Evolutionary conservation across 1,284 basidiomycete species (phyloP).

Genomic region (Ustilago bromivora): DNA sequence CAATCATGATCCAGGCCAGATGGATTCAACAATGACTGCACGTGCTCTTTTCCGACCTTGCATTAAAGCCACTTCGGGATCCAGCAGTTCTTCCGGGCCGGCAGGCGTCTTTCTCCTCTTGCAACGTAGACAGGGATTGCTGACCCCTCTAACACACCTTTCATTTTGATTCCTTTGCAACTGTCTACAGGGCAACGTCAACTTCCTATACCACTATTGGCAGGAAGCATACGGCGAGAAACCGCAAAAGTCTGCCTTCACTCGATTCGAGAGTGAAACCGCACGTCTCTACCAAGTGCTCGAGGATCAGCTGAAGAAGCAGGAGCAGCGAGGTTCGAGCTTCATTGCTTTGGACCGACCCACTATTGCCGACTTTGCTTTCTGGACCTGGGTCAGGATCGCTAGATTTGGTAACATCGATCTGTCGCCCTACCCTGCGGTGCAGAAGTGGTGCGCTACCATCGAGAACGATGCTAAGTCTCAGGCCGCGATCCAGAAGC

Average conservation of each 20-base stretch:
- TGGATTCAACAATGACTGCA: neutral
- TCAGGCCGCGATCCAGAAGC: conserved; percentile 51
- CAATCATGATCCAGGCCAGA: no score
- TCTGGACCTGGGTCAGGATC: conserved; percentile 56
- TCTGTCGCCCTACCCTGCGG: conserved; percentile 53
- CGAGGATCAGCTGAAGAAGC: conserved; percentile 55
- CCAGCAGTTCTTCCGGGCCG: neutral
- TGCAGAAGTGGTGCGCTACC: conserved; percentile 52
- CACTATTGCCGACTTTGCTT: conserved; percentile 62
- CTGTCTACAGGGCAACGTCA: conserved; percentile 39
- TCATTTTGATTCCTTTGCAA: neutral
- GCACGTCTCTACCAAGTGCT: conserved; percentile 59
- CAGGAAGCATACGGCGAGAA: conserved; percentile 44
- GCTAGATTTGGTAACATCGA: conserved; percentile 58
- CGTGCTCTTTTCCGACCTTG: neutral
- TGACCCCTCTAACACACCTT: neutral
- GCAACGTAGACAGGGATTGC: neutral
- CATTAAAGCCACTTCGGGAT: neutral
- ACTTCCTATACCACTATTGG: conserved; percentile 44
- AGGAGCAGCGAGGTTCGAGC: conserved; percentile 48
- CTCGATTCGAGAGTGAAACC: conserved; percentile 58
- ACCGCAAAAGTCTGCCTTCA: conserved; percentile 49
- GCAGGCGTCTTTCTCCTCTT: neutral
- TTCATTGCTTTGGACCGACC: conserved; percentile 62
- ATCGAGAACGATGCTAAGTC: conserved; percentile 49